A percentile compares a stretch with the other conserved stretches of the same genome.
Conservation (phyloP, 768 basidiomycete genomes). For the Suillus alpinus region DNA sequence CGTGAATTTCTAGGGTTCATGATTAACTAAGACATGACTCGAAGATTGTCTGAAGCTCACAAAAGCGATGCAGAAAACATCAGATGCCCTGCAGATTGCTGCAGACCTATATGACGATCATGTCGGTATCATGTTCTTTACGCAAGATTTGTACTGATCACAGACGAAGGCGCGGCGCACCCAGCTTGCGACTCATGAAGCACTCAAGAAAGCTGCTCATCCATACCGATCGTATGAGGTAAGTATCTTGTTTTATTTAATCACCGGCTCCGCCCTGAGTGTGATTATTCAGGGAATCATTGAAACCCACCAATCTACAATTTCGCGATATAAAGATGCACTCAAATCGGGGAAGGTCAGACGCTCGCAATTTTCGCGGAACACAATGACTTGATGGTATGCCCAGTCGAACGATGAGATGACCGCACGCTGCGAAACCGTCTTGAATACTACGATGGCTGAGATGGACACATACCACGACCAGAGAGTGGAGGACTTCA, state of each 20-base stretch:
- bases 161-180: slow-evolving; percentile 61
- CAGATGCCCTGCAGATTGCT: slow-evolving; percentile 69
- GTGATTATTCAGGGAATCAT: slow-evolving; percentile 51
- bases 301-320: slow-evolving; percentile 71
- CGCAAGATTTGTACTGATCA: slow-evolving; percentile 7
- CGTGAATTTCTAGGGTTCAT: background rate
- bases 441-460: slow-evolving; percentile 84
- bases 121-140: slow-evolving; percentile 39
- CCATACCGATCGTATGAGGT: slow-evolving; percentile 69
- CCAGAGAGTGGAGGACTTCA: slow-evolving; percentile 72
- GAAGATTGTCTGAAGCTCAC: slow-evolving; percentile 76
- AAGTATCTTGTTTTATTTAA: slow-evolving; percentile 22
- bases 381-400: slow-evolving; percentile 2
- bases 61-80: slow-evolving; percentile 73
- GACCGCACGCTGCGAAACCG: slow-evolving; percentile 79
- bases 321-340: slow-evolving; percentile 62
- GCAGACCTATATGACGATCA: slow-evolving; percentile 81
- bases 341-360: slow-evolving; percentile 35
- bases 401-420: slow-evolving; percentile 59
- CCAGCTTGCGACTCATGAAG: slow-evolving; percentile 73
- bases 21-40: background rate
- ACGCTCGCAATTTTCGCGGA: slow-evolving; percentile 1
- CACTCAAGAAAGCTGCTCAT: slow-evolving; percentile 73
- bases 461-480: slow-evolving; percentile 80
- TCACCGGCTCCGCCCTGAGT: background rate